A percentile compares a stretch with the other conserved stretches of the same genome.
Evolutionary conservation across 805 yeast species (phyloP).

Genomic region (Novakomyces olei): DNA sequence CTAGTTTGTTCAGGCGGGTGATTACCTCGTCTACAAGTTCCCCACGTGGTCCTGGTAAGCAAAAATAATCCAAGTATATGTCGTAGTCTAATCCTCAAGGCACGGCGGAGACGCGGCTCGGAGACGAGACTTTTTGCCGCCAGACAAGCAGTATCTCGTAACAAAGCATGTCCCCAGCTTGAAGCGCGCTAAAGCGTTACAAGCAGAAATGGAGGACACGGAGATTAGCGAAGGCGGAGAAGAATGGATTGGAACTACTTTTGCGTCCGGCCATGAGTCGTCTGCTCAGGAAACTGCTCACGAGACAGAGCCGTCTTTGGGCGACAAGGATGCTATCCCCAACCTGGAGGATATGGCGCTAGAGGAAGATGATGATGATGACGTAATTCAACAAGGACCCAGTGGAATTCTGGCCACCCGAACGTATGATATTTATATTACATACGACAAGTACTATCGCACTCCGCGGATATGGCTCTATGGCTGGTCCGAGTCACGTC

Average conservation of each 20-base stretch:
- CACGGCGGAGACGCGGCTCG: slow-evolving; percentile 31
- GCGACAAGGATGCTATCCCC: slow-evolving; percentile 13
- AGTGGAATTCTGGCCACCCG: slow-evolving; percentile 18
- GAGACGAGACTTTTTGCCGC: slow-evolving; percentile 50
- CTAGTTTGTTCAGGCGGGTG: slow-evolving; percentile 71
- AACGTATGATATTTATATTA: slow-evolving; percentile 69
- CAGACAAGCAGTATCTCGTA: slow-evolving; percentile 66
- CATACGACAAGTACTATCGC: slow-evolving; percentile 83
- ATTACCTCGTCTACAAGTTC: slow-evolving; percentile 69
- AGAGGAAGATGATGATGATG: slow-evolving; percentile 7
- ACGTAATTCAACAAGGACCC: slow-evolving; percentile 9
- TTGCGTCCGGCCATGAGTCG: neutral
- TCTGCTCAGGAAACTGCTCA: neutral
- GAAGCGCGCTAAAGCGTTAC: neutral
- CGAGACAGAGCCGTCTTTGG: neutral
- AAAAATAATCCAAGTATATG: neutral
- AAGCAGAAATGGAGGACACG: neutral
- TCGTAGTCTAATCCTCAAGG: too few species aligned
- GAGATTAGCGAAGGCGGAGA: neutral
- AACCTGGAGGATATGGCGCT: slow-evolving; percentile 9
- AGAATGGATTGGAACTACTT: neutral
- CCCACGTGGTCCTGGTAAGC: slow-evolving; percentile 88
- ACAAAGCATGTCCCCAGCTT: slow-evolving; percentile 39
- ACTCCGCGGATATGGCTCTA: slow-evolving; percentile 87
- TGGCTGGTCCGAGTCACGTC: slow-evolving; percentile 66